A percentile compares a stretch with the other conserved stretches of the same genome.
phyloP scores from a whole-genome alignment of 129 eudicot species.

The Cynara cardunculus region DNA sequence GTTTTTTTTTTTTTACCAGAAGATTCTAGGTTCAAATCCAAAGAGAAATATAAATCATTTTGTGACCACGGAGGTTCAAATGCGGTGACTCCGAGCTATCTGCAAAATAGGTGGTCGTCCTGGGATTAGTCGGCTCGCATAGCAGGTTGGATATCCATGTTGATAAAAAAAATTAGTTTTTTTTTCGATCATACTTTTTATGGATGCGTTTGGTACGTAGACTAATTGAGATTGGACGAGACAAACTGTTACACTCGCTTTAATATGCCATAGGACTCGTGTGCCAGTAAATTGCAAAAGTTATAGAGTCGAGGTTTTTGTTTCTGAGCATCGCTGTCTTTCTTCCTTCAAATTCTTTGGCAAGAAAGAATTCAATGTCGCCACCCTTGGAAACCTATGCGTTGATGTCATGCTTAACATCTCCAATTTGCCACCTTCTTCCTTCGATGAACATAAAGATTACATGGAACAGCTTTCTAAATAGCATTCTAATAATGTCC shows the following conservation, averaged over 20 bases:
- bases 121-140: too few relatives aligned
- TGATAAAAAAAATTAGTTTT: too few relatives aligned
- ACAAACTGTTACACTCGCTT: constrained; percentile 18
- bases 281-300: constrained; percentile 38
- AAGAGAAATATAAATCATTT: too few relatives aligned
- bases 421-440: constrained; percentile 63
- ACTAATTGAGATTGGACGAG: too few relatives aligned
- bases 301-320: constrained; percentile 36
- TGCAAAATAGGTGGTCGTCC: too few relatives aligned
- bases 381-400: constrained; percentile 84
- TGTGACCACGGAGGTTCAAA: too few relatives aligned
- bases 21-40: too few relatives aligned
- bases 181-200: too few relatives aligned
- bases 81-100: too few relatives aligned
- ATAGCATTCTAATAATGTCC: constrained; percentile 86
- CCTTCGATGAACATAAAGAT: constrained; percentile 49
- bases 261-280: constrained; percentile 1
- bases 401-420: constrained; percentile 85
- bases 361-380: constrained; percentile 64
- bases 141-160: too few relatives aligned
- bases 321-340: constrained; percentile 21
- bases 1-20: too few relatives aligned
- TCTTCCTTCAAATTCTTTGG: constrained; percentile 18
- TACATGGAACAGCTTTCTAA: constrained; percentile 67
- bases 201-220: too few relatives aligned